These are phyloP conservation scores for Geotrichum australiense DNA, from an alignment of 1,139 yeast species.

Conservation along the genomic window DNA sequence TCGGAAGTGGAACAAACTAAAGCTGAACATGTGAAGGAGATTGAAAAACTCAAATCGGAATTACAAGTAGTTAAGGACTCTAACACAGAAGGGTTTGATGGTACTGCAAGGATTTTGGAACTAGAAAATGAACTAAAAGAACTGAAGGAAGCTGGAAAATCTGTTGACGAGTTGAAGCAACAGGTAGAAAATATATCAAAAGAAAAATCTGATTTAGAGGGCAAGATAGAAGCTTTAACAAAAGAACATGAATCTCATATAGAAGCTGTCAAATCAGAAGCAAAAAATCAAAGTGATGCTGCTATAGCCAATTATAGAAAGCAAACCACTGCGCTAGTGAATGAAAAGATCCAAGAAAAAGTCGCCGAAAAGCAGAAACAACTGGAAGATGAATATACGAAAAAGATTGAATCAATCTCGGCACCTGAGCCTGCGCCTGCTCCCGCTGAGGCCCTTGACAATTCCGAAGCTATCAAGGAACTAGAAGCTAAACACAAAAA, in stretches of 20 bases:
- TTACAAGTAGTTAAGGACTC: slow-evolving; percentile 23
- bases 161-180: slow-evolving; percentile 16
- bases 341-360: no score
- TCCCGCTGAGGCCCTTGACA: no score
- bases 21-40: slow-evolving; percentile 25
- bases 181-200: slow-evolving; percentile 11
- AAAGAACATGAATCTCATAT: no score
- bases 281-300: background rate
- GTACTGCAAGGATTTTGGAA: slow-evolving; percentile 25
- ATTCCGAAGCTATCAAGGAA: background rate
- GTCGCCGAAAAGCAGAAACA: no score
- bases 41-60: slow-evolving; percentile 26
- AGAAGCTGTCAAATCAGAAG: background rate
- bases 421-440: background rate
- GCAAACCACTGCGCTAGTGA: no score
- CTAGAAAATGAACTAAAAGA: slow-evolving; percentile 27
- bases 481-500: slow-evolving; percentile 1
- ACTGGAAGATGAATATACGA: slow-evolving; percentile 15
- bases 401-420: slow-evolving; percentile 3
- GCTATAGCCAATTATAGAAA: no score
- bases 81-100: slow-evolving; percentile 21
- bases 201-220: slow-evolving; percentile 15
- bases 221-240: no score
- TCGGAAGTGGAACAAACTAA: slow-evolving; percentile 26
- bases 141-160: slow-evolving; percentile 20